phyloP scores from a whole-genome alignment of 305 asterid species.

The Fraxinus xanthoxyloides region DNA sequence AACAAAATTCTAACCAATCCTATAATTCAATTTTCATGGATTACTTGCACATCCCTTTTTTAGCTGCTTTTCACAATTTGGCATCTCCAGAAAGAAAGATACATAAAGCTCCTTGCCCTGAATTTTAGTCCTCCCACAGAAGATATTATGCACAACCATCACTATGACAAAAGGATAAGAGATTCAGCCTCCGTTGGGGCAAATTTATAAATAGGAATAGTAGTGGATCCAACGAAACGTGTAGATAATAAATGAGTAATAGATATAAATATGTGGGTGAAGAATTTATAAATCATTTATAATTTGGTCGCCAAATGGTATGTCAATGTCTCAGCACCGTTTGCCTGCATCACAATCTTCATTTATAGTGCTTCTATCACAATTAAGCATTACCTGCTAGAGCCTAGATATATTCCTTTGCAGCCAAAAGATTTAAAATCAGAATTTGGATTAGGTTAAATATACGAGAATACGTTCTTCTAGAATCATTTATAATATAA shows the following conservation, averaged over 20 bases:
- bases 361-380: background rate
- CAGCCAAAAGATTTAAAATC: background rate
- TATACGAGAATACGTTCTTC: background rate
- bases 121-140: background rate
- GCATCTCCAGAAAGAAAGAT: background rate
- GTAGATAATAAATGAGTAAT: background rate
- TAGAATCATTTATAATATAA: background rate
- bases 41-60: background rate
- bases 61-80: background rate
- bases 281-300: too few species aligned
- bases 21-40: background rate
- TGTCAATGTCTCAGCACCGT: background rate
- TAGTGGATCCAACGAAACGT: background rate
- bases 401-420: background rate
- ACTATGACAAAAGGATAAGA: background rate
- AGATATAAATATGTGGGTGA: background rate
- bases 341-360: background rate
- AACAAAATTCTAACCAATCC: background rate
- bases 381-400: background rate
- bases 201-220: too few species aligned
- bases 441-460: background rate
- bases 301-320: background rate
- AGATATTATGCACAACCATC: background rate
- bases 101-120: background rate
- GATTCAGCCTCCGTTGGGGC: background rate